A percentile compares a stretch with the other conserved stretches of the same genome.
Conservation (phyloP, 164 flowering plant species). For the Tetracentron sinense region DNA sequence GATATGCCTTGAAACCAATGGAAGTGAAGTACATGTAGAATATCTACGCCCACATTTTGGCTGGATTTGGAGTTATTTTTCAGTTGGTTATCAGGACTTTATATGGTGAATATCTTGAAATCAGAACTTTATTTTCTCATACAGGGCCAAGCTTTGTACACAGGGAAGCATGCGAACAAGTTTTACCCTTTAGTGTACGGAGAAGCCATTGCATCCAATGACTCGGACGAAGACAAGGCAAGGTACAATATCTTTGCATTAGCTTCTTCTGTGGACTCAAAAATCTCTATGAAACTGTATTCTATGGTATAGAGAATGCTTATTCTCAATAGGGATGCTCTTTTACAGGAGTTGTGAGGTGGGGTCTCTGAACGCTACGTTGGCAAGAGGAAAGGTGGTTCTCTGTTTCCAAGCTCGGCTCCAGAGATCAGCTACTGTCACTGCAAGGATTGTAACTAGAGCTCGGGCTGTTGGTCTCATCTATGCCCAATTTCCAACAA, state of each 20-base stretch:
- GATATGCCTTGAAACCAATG: background rate
- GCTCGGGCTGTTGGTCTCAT: slow-evolving; percentile 39
- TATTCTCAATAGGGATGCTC: background rate
- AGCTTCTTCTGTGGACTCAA: background rate
- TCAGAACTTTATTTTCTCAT: slow-evolving; percentile 8
- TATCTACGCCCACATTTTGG: background rate
- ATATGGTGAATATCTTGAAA: background rate
- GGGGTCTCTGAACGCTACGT: slow-evolving; percentile 38
- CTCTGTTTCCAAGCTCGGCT: slow-evolving; percentile 42
- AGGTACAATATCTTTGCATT: slow-evolving; percentile 22
- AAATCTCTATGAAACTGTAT: no score
- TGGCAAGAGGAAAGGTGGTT: slow-evolving; percentile 51
- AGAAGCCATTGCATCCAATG: slow-evolving; percentile 32
- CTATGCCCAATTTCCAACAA: slow-evolving; percentile 36
- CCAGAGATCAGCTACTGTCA: slow-evolving; percentile 26
- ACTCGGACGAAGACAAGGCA: slow-evolving; percentile 32
- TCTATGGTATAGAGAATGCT: background rate
- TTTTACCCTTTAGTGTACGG: slow-evolving; percentile 40
- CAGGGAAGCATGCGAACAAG: slow-evolving; percentile 23
- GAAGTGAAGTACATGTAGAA: background rate
- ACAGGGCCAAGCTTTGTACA: slow-evolving; percentile 50
- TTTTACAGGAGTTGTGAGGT: slow-evolving; percentile 35
- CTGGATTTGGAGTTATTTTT: background rate
- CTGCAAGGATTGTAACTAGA: slow-evolving; percentile 19
- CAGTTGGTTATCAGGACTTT: background rate